phyloP scores from a whole-genome alignment of 2,329 filamentous ascomycete species.

The Gaeumannomyces sp. region DNA sequence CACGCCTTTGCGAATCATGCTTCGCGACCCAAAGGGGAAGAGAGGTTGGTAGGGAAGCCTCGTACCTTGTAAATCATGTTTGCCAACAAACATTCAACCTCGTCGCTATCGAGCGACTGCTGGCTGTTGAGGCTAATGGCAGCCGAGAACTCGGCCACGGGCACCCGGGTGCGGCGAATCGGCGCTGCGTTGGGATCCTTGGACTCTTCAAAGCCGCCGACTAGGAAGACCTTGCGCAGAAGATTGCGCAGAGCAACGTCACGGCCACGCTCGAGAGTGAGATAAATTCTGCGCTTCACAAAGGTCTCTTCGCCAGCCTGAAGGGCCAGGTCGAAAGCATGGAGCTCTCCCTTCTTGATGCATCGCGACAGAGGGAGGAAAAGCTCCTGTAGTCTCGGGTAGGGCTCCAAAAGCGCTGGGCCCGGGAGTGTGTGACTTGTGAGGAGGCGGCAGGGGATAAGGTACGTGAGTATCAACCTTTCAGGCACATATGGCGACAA shows the following conservation, averaged over 20 bases:
- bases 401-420: slow-evolving; percentile 61
- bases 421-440: slow-evolving; percentile 82
- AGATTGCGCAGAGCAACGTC: slow-evolving; percentile 91
- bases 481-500: not conserved
- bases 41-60: not conserved
- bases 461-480: slow-evolving; percentile 85
- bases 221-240: slow-evolving; percentile 83
- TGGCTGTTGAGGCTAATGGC: slow-evolving; percentile 70
- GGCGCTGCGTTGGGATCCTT: slow-evolving; percentile 61
- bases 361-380: slow-evolving; percentile 73
- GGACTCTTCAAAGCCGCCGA: slow-evolving; percentile 71
- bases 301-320: slow-evolving; percentile 83
- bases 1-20: not conserved
- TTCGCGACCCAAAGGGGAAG: not conserved
- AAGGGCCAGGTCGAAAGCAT: slow-evolving; percentile 77
- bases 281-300: slow-evolving; percentile 85
- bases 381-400: slow-evolving; percentile 67
- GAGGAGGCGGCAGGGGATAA: slow-evolving; percentile 88
- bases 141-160: slow-evolving; percentile 76
- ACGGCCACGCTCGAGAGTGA: slow-evolving; percentile 85
- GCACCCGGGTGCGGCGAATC: slow-evolving; percentile 68
- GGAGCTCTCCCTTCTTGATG: slow-evolving; percentile 77
- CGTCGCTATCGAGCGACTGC: slow-evolving; percentile 71
- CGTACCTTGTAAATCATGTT: slow-evolving; percentile 97
- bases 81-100: slow-evolving; percentile 90